Evolutionary conservation across 1,284 basidiomycete species (phyloP).

Genomic region (Cronartium quercuum): DNA sequence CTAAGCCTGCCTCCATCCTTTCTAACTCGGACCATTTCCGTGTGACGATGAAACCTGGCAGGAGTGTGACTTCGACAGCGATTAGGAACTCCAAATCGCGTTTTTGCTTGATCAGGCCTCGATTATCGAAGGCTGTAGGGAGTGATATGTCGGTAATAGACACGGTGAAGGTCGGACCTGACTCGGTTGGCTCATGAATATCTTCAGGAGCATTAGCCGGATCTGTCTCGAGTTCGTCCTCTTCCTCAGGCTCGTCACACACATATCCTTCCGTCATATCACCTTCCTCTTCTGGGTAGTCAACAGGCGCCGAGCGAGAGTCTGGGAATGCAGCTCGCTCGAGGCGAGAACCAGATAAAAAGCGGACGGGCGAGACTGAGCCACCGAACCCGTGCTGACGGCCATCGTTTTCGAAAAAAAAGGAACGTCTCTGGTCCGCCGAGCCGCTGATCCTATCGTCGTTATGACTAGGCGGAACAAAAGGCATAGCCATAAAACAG

Average conservation of each 20-base stretch:
- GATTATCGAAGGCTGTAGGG: slow-evolving; percentile 21
- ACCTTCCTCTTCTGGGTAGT: slow-evolving; percentile 6
- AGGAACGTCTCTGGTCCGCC: no score
- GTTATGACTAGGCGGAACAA: no score
- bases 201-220: no score
- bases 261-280: slow-evolving; percentile 33
- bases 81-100: slow-evolving; percentile 22
- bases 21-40: slow-evolving; percentile 33
- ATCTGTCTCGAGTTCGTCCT: background rate
- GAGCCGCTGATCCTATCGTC: no score
- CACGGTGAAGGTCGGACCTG: slow-evolving; percentile 10
- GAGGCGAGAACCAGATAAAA: background rate
- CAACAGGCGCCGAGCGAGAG: background rate
- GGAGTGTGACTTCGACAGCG: slow-evolving; percentile 19
- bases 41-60: slow-evolving; percentile 34
- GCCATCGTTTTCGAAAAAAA: background rate
- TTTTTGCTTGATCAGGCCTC: slow-evolving; percentile 26
- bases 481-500: no score
- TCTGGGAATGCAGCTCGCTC: background rate
- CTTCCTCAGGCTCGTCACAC: slow-evolving; percentile 17
- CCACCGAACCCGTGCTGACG: background rate
- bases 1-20: slow-evolving; percentile 24
- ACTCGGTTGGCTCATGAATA: no score
- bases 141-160: slow-evolving; percentile 32
- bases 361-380: background rate